Percentiles rank a stretch among this genome's conserved stretches.
These are phyloP conservation scores for Fusarium pseudonygamai DNA, from an alignment of 2,329 filamentous ascomycete species.

Conservation along the genomic window DNA sequence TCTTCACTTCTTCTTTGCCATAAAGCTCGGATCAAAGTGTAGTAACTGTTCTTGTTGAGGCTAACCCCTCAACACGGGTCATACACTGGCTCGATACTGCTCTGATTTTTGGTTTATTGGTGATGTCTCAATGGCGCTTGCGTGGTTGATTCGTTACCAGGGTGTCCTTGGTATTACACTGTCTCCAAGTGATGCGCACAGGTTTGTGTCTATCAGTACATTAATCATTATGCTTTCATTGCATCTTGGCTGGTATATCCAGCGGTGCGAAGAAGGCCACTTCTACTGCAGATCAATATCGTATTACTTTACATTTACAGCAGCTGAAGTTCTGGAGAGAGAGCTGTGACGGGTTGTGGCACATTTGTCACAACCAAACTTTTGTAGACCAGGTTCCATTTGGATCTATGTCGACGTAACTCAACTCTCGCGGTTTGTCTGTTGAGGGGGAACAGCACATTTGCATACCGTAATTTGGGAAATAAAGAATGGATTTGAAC, in stretches of 20 bases:
- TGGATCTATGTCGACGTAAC: too few species aligned
- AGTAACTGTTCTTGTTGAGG: slow-evolving; percentile 45
- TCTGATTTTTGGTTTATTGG: slow-evolving; percentile 36
- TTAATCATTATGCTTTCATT: slow-evolving; percentile 31
- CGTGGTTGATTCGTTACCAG: slow-evolving; percentile 11
- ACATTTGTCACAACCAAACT: neutral
- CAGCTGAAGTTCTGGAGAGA: neutral
- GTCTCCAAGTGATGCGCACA: slow-evolving; percentile 37
- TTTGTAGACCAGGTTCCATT: neutral
- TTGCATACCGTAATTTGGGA: too few species aligned
- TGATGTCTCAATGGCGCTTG: slow-evolving; percentile 26
- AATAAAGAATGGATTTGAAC: neutral
- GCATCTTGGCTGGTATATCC: slow-evolving; percentile 32
- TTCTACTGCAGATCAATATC: neutral
- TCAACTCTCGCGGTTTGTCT: neutral
- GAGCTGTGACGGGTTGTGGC: neutral
- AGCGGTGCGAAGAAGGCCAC: slow-evolving; percentile 35
- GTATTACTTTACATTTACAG: neutral
- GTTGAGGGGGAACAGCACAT: neutral
- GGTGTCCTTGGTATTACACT: slow-evolving; percentile 44
- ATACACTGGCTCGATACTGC: neutral
- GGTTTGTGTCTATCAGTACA: neutral
- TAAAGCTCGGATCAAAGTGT: slow-evolving; percentile 41
- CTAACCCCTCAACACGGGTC: slow-evolving; percentile 34
- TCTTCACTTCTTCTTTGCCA: slow-evolving; percentile 37